Evolutionary conservation across 306 rosid species (phyloP), one percentile per base, ranked within the genome.

Genomic region (Senna tora): DNA sequence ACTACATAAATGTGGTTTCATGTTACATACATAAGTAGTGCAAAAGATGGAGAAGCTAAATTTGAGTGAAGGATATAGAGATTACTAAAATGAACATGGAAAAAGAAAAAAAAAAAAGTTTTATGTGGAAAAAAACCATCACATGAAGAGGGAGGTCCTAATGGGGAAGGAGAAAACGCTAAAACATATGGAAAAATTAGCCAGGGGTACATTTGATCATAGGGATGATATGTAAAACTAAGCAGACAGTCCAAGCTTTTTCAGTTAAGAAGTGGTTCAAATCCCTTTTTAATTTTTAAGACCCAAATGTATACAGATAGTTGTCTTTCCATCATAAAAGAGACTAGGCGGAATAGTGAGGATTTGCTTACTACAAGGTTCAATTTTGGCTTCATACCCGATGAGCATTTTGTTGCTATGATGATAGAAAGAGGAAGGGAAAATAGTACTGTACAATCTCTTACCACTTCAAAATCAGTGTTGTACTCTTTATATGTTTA

Each of bases 1-100:
- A 55, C 28, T 80, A 15, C 74, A 7, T 75, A 54, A 60, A 55
- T 50, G 72, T 81, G 53, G 54, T 61, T 47, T 82, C 55, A 51
- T 68, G 45, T 71, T 79, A 53, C 39, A 36, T 62, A 74, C 77
- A 55, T 60, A 71, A 84, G 58, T 73, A 43, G 65, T 68, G 67
- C 49, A 63, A 58, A 52, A 70, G 70, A 53, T 17, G 63, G 20
- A 19, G 21, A 36, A 65, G 57, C 9, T 50, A 55, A 38, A 68
- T 68, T 57, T 72, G 62, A 15, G 16, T 7, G 45, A 72, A 68
- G 81, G 76, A 64, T 69, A 57, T 43, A 11, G 57, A 51, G 67
- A 69, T 53, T 34, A 25, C 65, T 28, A 5, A 15, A 69, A 64
- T 22, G 52, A 56, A 55, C 50, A 42, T 7, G 21, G 45, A 36